Base-by-base conservation (phyloP, 2,329 filamentous ascomycete species). In the Leptoxyphium fumago region DNA sequence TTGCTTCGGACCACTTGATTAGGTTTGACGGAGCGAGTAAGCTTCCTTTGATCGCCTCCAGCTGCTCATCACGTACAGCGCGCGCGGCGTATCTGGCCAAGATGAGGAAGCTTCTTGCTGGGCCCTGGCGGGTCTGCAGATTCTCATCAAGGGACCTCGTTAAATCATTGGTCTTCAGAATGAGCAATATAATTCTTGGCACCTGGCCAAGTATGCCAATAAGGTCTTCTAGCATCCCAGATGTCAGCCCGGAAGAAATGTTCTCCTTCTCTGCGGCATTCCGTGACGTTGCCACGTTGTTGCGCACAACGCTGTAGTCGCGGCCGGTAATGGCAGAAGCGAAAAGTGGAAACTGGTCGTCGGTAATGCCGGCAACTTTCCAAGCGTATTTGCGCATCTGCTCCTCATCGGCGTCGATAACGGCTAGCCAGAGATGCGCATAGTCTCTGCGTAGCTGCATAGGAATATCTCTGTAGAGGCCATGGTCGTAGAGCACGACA, bases 101-200 rank as follows among this genome's bases (percentile, higher is more conserved):
- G 46, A 81, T 80, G 49, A 81, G 65, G 56, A 81, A 80, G 2
- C 73, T 75, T 30, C 76, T 68, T 41, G 77, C 64, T 1, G 77
- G 75, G 1, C 77, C 77, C 54, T 77, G 64, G 6, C 75, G 72
- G 0, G 84, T 91, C 44, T 88, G 82, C 32, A 93, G 70, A 58
- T 82, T 88, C 68, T 98, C 91, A 60, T 98, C 91, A 14, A 98
- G 74, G 55, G 82, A 91, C 50, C 91, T 79, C 13, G 91, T 98
- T 34, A 98, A 69, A 64, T 98, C 91, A 61, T 98, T 98, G 2
- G 91, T 98, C 68, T 98, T 98, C 49, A 98, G 73, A 52, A 98
- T 96, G 26, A 98, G 71, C 10, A 98, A 72, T 44, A 98, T 94
- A 51, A 98, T 85, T 39, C 87, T 73, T 1, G 91, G 91, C 6